Conservation (phyloP, 306 rosid species). For the Elaeagnus macrophylla region DNA sequence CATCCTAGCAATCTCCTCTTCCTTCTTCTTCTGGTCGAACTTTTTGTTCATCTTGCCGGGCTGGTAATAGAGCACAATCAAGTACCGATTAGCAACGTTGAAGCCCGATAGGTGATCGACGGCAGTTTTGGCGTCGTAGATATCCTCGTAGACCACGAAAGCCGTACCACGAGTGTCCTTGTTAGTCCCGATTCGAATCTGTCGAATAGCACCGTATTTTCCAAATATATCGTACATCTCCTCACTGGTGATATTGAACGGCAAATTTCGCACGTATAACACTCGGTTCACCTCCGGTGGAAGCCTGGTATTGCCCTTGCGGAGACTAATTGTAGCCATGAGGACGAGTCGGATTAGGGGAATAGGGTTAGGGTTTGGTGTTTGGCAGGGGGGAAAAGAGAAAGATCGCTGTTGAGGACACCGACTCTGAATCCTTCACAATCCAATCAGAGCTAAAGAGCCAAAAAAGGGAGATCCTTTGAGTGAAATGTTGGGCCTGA, state of each 20-base stretch:
- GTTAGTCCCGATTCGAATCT: slow-evolving; percentile 82
- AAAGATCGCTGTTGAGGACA: too few relatives aligned
- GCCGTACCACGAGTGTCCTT: slow-evolving; percentile 98
- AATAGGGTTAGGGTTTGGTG: not conserved
- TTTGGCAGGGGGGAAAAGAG: slow-evolving; percentile 14
- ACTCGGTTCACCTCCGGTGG: slow-evolving; percentile 98
- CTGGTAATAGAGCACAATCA: slow-evolving; percentile 86
- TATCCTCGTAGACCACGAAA: slow-evolving; percentile 93
- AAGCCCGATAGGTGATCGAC: slow-evolving; percentile 95
- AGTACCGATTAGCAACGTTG: slow-evolving; percentile 86
- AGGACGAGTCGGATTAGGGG: not conserved
- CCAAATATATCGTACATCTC: slow-evolving; percentile 99
- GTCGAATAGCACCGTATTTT: slow-evolving; percentile 93
- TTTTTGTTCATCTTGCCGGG: slow-evolving; percentile 97
- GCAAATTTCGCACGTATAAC: slow-evolving; percentile 78
- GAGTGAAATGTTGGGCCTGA: too few relatives aligned
- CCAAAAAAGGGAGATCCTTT: too few relatives aligned
- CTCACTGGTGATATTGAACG: slow-evolving; percentile 92
- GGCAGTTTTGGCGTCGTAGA: slow-evolving; percentile 96
- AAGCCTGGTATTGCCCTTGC: slow-evolving; percentile 80
- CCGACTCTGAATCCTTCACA: too few relatives aligned
- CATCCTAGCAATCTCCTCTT: slow-evolving; percentile 74
- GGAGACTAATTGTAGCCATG: slow-evolving; percentile 80
- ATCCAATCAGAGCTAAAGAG: too few relatives aligned
- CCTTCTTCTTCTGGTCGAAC: slow-evolving; percentile 88